Base-by-base conservation (phyloP, 768 basidiomycete species). In the Cubamyces sp. region DNA sequence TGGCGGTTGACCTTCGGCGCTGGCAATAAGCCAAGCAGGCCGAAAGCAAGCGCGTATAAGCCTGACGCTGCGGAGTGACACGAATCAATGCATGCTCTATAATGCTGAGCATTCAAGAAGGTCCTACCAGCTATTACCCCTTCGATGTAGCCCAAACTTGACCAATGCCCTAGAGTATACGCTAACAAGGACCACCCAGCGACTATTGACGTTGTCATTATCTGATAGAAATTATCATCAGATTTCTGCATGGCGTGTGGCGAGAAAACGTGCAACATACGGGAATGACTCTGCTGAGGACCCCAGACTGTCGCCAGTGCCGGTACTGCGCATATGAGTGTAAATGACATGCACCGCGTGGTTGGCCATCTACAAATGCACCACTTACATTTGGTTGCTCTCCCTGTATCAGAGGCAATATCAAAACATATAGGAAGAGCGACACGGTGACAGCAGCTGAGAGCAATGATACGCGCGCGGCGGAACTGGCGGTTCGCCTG, bases 21-120 rank as follows among this genome's bases (percentile, higher is more conserved):
- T 15, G 90, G 88, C 54, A 92, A 75, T 21, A 92, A 77, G 3
- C 90, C 91, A 59, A 92, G 81, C 39, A 91, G 72, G n/a, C 91
- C 91, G 69, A 92, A 90, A 19, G 77, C 77, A 43, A 91, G 78
- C 8, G 84, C 84, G 66, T 92, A 92, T 48, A 90, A 71, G 11
- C 86, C 87, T 12, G 84, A 85, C 12, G 87, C 90, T 92, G 66
- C 5, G 9, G 3, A 48, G 21, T 34, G 28, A 16, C 21, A 40
- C 37, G 9, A 23, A 23, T 21, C 1, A 21, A 19, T 19, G 25
- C 19, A 26, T 63, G 42, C 16, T 28, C 15, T 5, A 42, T 34
- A 34, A 9, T 9, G 3, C 23, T 3, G 34, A 42, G 5, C 3
- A 18, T 4, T 57, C 5, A 55, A 4, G 39, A 8, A 19, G 30